Evolutionary conservation across 805 yeast species (phyloP).

Genomic region (Saccharomycopsis vini): DNA sequence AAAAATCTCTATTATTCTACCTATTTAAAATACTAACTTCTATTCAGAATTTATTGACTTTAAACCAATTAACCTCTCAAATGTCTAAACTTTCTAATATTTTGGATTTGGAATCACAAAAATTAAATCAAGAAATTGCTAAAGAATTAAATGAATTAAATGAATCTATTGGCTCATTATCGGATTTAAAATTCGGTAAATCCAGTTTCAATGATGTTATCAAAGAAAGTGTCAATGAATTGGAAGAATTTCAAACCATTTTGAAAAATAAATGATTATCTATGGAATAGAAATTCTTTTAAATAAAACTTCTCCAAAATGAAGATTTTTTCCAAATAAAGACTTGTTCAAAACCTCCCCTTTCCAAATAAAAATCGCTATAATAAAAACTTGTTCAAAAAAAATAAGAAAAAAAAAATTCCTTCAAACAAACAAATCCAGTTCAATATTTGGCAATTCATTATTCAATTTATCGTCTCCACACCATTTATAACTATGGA

Average conservation of each 20-base stretch:
- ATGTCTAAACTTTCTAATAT: background rate
- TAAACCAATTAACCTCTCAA: background rate
- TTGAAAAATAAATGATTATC: too few relatives aligned
- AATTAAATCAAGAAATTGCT: background rate
- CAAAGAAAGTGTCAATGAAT: too few relatives aligned
- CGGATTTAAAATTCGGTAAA: conserved; percentile 9
- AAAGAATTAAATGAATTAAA: conserved; percentile 1
- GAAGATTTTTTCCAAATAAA: too few relatives aligned
- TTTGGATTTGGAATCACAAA: background rate
- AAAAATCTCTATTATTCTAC: too few relatives aligned
- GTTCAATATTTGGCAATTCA: conserved; percentile 1
- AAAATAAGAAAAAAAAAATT: too few relatives aligned
- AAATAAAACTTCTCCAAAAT: too few relatives aligned
- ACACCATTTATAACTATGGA: conserved; percentile 69
- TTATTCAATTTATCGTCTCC: background rate
- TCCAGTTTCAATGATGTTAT: conserved; percentile 2
- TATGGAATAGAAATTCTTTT: too few relatives aligned
- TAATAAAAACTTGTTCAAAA: too few relatives aligned
- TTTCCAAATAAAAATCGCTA: too few relatives aligned
- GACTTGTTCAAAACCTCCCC: too few relatives aligned
- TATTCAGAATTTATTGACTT: background rate
- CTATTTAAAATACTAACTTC: too few relatives aligned
- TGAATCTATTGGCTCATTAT: conserved; percentile 1
- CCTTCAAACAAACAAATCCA: background rate
- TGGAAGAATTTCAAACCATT: background rate